Percentiles rank a stretch among this genome's conserved stretches.
Evolutionary conservation across 2,329 filamentous ascomycete genomes (phyloP).

Genomic region (Ascochyta pisi): DNA sequence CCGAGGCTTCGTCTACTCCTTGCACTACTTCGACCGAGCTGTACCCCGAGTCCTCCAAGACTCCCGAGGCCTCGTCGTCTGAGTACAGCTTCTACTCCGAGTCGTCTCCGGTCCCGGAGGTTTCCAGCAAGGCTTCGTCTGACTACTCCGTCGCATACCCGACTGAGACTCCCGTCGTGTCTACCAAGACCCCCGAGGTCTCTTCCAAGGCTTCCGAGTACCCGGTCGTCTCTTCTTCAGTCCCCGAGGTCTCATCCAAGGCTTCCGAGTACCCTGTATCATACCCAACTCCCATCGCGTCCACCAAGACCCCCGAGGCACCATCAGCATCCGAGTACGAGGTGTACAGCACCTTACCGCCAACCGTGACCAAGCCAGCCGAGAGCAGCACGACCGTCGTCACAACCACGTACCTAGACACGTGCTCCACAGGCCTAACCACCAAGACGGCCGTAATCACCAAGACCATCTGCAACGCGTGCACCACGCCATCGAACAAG

Average conservation of each 20-base stretch:
- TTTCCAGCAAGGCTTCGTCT: constrained; percentile 8
- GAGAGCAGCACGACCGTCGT: constrained; percentile 20
- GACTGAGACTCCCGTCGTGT: neutral
- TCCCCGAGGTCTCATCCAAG: constrained; percentile 21
- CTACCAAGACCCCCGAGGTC: constrained; percentile 7
- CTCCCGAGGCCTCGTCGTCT: neutral
- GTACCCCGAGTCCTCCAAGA: constrained; percentile 12
- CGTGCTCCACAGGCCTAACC: constrained; percentile 46
- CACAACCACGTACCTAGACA: constrained; percentile 42
- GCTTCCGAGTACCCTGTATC: constrained; percentile 16
- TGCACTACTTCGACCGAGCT: constrained; percentile 14
- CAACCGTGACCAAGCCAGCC: constrained; percentile 14
- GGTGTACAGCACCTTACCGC: constrained; percentile 11
- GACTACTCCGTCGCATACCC: constrained; percentile 1
- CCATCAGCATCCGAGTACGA: constrained; percentile 10
- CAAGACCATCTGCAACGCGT: constrained; percentile 36
- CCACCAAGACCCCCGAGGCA: constrained; percentile 6
- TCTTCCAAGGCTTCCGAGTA: constrained; percentile 4
- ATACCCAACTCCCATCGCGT: constrained; percentile 11
- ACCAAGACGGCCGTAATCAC: constrained; percentile 42
- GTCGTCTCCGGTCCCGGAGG: constrained; percentile 14
- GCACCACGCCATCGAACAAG: constrained; percentile 27
- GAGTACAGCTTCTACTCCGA: constrained; percentile 7
- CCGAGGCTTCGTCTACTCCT: constrained; percentile 12
- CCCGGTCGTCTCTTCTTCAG: neutral